Base-by-base conservation (phyloP, 768 basidiomycete genomes). In the Crepidotus variabilis region DNA sequence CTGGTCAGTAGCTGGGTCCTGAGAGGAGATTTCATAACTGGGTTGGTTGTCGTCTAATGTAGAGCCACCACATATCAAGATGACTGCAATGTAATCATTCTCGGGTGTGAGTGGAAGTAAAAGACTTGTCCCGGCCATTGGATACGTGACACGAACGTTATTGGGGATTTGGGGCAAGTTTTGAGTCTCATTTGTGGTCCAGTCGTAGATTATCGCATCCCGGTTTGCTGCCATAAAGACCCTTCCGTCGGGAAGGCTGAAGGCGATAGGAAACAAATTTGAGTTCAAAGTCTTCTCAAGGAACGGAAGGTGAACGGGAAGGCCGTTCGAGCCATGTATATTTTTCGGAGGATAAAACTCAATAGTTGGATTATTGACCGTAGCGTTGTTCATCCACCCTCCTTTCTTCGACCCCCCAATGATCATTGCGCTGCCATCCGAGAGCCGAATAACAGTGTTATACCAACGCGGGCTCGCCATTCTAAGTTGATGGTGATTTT, bases 401-500 rank as follows among this genome's bases (percentile, higher is more conserved):
- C 90, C 90, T 66, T 84, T 88, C 61, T 78, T 84, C 7, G 90
- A 88, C 14, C 91, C 91, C 1, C 90, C 90, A 45, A 93, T 78
- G 47, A 93, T 87, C 81, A 91, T 88, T 0, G 82, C 87, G 61
- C 88, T 89, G n/a, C 90, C 90, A 59, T 91, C 90, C 5, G 74
- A 69, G 57, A 92, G 76, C 46, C 88, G 79, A 47, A 90, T 57
- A 2, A 82, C 84, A 0, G 90, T 88, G 56, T 80, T 84, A 69
- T 93, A 93, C 90, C 90, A 93, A 43, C 90, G 83, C 14, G 88
- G 83, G 62, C 82, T 86, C 2, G 89, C 87, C 81, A 91, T 82
- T 48, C 87, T 82, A 34, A 92, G 71, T 5, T 75, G 75, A 16
- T 68, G 70, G 50, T 84, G 88, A 64, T 86, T 72, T 63, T 92